Evolutionary conservation across 371 early-diverging fungal genomes (phyloP).

Genomic region (Chytridiales sp.): DNA sequence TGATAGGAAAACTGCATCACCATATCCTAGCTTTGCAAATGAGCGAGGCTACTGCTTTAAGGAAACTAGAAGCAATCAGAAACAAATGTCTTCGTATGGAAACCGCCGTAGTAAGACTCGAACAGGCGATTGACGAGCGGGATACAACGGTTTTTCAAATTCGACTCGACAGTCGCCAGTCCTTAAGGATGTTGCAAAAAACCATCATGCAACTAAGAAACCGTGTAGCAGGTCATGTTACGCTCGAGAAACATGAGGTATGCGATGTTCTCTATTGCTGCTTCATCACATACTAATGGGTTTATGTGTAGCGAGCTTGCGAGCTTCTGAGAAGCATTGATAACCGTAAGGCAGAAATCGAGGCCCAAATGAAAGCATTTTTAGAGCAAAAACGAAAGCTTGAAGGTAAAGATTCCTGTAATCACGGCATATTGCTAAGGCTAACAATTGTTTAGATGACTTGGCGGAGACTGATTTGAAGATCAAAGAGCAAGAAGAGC

Average conservation of each 20-base stretch:
- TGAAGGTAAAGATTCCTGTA: constrained; percentile 8
- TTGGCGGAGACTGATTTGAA: constrained; percentile 21
- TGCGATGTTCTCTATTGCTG: not conserved
- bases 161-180: constrained; percentile 25
- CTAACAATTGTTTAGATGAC: constrained; percentile 14
- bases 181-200: constrained; percentile 32
- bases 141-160: constrained; percentile 38
- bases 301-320: constrained; percentile 31
- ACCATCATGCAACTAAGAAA: constrained; percentile 30
- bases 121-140: constrained; percentile 36
- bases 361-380: constrained; percentile 11
- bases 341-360: constrained; percentile 19
- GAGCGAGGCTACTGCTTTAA: constrained; percentile 33
- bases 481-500: constrained; percentile 21
- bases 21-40: constrained; percentile 51
- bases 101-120: constrained; percentile 28
- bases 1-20: constrained; percentile 53
- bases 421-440: not conserved
- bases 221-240: constrained; percentile 34
- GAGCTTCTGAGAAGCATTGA: constrained; percentile 21
- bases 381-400: constrained; percentile 16
- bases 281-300: constrained; percentile 5
- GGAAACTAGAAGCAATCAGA: constrained; percentile 28
- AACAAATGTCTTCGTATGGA: constrained; percentile 35
- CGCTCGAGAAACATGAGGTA: constrained; percentile 40